Evolutionary conservation across 2,329 filamentous ascomycete genomes (phyloP).

Genomic region (Penicillium sp.): DNA sequence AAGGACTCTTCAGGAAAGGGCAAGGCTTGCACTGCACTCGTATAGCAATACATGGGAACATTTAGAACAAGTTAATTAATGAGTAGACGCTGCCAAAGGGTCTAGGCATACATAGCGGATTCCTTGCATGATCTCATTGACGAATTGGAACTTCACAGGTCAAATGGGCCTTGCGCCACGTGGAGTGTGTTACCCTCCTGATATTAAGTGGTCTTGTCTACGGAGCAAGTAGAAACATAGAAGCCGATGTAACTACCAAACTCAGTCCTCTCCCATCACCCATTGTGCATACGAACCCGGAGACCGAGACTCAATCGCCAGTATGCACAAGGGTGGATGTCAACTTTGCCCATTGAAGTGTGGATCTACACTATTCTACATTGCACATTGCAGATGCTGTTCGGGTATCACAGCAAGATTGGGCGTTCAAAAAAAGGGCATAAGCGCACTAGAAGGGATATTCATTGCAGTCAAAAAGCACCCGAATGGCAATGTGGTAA

Average conservation of each 20-base stretch:
- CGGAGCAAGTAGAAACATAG: neutral
- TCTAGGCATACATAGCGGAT: neutral
- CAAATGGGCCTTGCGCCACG: neutral
- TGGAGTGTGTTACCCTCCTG: neutral
- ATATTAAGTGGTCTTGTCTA: neutral
- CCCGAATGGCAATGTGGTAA: slow-evolving; percentile 20
- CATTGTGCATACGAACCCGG: neutral
- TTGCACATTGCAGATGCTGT: neutral
- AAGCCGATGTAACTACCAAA: neutral
- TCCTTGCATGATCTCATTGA: neutral
- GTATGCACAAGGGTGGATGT: neutral
- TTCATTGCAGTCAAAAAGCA: slow-evolving; percentile 27
- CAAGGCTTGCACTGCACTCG: neutral
- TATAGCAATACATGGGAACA: neutral
- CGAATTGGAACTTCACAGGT: neutral
- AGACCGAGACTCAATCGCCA: neutral
- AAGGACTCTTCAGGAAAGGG: neutral
- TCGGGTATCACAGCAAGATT: neutral
- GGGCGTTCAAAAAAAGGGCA: neutral
- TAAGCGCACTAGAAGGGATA: neutral
- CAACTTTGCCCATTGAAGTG: neutral
- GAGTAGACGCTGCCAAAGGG: neutral
- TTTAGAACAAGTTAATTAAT: neutral
- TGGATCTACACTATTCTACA: neutral
- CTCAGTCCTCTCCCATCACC: neutral